Percentiles rank a stretch among this genome's conserved stretches.
Conservation (phyloP, 2,329 filamentous ascomycete species). For the Phoma sp. region DNA sequence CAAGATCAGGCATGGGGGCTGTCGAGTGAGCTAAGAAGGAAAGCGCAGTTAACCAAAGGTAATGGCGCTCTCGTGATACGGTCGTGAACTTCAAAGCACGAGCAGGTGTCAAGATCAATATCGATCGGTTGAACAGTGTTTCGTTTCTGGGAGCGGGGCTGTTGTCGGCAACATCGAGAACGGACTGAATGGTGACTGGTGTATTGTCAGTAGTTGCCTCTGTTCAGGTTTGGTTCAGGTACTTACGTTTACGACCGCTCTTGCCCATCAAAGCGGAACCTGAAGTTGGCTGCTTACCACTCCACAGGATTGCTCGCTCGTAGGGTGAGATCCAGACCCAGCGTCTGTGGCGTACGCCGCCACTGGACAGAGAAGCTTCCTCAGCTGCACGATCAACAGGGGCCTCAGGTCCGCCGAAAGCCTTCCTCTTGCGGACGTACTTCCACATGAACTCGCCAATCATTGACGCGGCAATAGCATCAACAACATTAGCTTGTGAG, state of each 20-base stretch:
- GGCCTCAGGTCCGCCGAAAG: conserved; percentile 78
- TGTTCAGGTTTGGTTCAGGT: neutral
- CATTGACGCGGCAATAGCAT: conserved; percentile 98
- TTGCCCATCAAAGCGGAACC: conserved; percentile 91
- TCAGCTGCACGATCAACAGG: conserved; percentile 58
- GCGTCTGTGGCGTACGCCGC: conserved; percentile 81
- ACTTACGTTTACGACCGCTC: conserved; percentile 89
- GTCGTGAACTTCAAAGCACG: conserved; percentile 96
- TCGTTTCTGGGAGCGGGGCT: conserved; percentile 80
- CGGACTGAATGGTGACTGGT: conserved; percentile 90
- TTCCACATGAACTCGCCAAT: conserved; percentile 98
- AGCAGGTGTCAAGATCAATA: conserved; percentile 91
- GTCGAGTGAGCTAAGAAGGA: conserved; percentile 94
- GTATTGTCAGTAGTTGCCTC: conserved; percentile 21
- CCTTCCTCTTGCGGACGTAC: conserved; percentile 85
- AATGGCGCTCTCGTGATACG: conserved; percentile 81
- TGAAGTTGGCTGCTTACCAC: conserved; percentile 92
- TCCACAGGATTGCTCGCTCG: conserved; percentile 96
- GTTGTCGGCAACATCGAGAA: conserved; percentile 95
- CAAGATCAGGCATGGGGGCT: conserved; percentile 78
- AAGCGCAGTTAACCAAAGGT: conserved; percentile 91
- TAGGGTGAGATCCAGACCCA: conserved; percentile 99
- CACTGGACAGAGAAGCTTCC: conserved; percentile 70
- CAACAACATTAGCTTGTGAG: conserved; percentile 82
- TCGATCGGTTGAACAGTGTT: conserved; percentile 85